Evolutionary conservation across 192 early-diverging fungal species (phyloP).

Genomic region (Cladochytrium replicatum): DNA sequence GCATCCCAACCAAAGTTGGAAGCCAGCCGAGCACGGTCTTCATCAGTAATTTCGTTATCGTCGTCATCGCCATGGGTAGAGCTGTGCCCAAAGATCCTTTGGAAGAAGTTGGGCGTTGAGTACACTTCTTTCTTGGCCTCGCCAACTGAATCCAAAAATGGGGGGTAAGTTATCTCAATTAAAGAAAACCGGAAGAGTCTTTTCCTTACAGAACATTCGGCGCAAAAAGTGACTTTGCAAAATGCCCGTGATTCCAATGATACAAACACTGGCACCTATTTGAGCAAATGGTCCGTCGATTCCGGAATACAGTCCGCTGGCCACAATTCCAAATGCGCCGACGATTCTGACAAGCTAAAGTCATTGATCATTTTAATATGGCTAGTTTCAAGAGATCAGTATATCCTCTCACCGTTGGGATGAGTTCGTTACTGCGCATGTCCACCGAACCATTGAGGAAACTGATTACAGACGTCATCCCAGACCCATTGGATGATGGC

Average conservation of each 20-base stretch:
- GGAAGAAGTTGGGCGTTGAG: no score
- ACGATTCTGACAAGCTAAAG: no score
- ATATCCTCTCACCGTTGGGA: slow-evolving; percentile 3
- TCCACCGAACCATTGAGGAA: slow-evolving; percentile 20
- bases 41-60: neutral
- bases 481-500: slow-evolving; percentile 21
- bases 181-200: no score
- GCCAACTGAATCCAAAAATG: neutral
- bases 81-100: no score
- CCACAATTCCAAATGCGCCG: neutral
- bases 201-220: slow-evolving; percentile 12
- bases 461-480: slow-evolving; percentile 28
- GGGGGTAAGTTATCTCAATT: no score
- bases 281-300: slow-evolving; percentile 27
- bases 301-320: neutral
- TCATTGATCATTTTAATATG: no score
- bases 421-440: slow-evolving; percentile 12
- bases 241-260: slow-evolving; percentile 6
- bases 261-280: slow-evolving; percentile 22
- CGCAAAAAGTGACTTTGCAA: slow-evolving; percentile 2
- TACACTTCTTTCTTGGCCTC: slow-evolving; percentile 1
- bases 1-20: slow-evolving; percentile 7
- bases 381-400: slow-evolving; percentile 16
- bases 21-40: neutral
- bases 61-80: no score